Evolutionary conservation across 2,329 filamentous ascomycete species (phyloP).

Genomic region (Ceratocystis cubensis): DNA sequence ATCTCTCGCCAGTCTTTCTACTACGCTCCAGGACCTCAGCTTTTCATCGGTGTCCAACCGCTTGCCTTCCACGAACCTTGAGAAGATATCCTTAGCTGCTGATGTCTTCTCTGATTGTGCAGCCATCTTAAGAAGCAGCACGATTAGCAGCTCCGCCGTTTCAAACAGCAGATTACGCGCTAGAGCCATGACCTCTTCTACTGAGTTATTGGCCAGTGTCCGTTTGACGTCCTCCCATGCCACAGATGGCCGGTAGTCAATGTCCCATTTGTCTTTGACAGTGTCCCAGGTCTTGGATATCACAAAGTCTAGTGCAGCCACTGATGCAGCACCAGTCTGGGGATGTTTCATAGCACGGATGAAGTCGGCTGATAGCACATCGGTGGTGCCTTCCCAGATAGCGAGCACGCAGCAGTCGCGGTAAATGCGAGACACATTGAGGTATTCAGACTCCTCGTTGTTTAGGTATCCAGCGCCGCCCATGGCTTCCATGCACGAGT

Average conservation of each 20-base stretch:
- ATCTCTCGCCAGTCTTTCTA: slow-evolving; percentile 16
- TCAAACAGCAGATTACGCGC: slow-evolving; percentile 35
- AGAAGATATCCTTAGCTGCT: slow-evolving; percentile 30
- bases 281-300: slow-evolving; percentile 25
- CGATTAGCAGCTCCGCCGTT: slow-evolving; percentile 34
- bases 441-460: slow-evolving; percentile 45
- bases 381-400: slow-evolving; percentile 64
- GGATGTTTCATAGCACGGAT: slow-evolving; percentile 37
- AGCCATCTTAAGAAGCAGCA: slow-evolving; percentile 33
- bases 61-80: slow-evolving; percentile 30
- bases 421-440: slow-evolving; percentile 55
- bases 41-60: slow-evolving; percentile 12
- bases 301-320: slow-evolving; percentile 35
- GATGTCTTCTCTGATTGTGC: slow-evolving; percentile 25
- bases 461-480: slow-evolving; percentile 56
- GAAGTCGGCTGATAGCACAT: slow-evolving; percentile 49
- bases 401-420: slow-evolving; percentile 51
- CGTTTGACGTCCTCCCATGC: slow-evolving; percentile 33
- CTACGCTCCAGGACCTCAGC: neutral
- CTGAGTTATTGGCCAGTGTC: slow-evolving; percentile 28
- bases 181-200: slow-evolving; percentile 34
- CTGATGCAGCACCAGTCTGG: slow-evolving; percentile 28
- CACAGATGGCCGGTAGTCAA: slow-evolving; percentile 26
- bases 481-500: slow-evolving; percentile 49
- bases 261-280: slow-evolving; percentile 23